Conservation (phyloP, 2,329 filamentous ascomycete genomes). For the Seiridium cupressi region DNA sequence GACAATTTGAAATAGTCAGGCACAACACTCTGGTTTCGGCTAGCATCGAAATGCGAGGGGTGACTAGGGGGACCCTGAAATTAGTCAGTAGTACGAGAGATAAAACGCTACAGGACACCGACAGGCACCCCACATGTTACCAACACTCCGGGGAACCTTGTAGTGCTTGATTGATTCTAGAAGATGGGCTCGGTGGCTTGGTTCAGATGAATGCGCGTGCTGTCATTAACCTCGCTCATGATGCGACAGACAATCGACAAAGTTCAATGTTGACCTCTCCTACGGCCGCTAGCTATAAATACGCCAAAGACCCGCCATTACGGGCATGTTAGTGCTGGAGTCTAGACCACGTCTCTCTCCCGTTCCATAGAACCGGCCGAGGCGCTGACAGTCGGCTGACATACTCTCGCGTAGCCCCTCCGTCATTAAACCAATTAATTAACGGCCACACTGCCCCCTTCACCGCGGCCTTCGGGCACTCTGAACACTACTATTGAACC, state of each 20-base stretch:
- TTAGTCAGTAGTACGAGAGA: neutral
- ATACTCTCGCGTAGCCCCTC: neutral
- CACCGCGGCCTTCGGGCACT: no score
- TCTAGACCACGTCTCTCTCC: neutral
- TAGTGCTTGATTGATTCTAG: neutral
- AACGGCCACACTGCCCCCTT: no score
- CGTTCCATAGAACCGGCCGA: no score
- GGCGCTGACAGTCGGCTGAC: neutral
- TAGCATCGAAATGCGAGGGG: neutral
- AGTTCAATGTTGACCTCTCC: no score
- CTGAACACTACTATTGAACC: no score
- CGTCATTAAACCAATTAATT: no score
- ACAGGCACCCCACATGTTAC: neutral
- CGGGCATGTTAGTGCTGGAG: neutral
- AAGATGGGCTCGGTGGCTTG: no score
- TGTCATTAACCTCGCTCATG: no score
- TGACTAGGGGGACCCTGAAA: neutral
- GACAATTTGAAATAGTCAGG: neutral
- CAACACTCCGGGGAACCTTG: neutral
- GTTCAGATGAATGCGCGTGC: no score
- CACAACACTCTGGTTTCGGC: constrained; percentile 3
- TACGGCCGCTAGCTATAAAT: no score
- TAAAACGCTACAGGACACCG: neutral
- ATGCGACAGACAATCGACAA: no score
- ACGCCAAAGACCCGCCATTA: no score